Base-by-base conservation (phyloP, 768 basidiomycete genomes). In the Tubosaeta brunneosetosa region DNA sequence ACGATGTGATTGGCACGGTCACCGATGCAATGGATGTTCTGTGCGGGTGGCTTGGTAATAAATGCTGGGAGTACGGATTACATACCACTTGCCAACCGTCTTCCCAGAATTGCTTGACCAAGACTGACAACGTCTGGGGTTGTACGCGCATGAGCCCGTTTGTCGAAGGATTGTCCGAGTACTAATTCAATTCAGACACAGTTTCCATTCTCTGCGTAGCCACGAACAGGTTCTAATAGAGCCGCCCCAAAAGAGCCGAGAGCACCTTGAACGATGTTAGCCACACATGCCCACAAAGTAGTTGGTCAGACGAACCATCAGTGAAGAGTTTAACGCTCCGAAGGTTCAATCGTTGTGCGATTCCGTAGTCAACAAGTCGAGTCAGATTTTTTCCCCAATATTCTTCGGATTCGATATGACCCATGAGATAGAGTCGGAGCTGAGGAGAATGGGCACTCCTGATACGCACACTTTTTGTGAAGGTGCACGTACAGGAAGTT, bases 181-280 rank as follows among this genome's bases (percentile, higher is more conserved):
- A 98, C 16, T 68, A 34, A 17, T 41, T n/a, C 12, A 38, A 3
- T 13, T 63, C 33, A 57, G 22, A 26, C 26, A 17, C 9, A 31
- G 27, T 29, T 48, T 25, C 8, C 5, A 27, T 4, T 17, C 44
- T 34, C 5, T 3, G 16, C 12, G 4, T 13, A 14, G 9, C 22
- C 29, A 49, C 68, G 41, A 42, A 69, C 66, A 3, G 92, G 90
- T 45, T 85, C 78, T 6, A 90, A 71, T 51, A 98, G 76, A 0
- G 95, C 94, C 0, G 95, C 94, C 7, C 95, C 94, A 77, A 89
- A 91, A 2, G 88, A 91, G 0, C 95, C 92, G 4, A 98, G 78
- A 0, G 94, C 94, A 38, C 94, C 86, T 87, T 48, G 6, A 33
- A 31, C 32, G 5, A 51, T 16, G 45, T 66, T 17, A 62, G 54